Evolutionary conservation across 2,329 filamentous ascomycete genomes (phyloP).

Genomic region (Aureobasidium uvarum): DNA sequence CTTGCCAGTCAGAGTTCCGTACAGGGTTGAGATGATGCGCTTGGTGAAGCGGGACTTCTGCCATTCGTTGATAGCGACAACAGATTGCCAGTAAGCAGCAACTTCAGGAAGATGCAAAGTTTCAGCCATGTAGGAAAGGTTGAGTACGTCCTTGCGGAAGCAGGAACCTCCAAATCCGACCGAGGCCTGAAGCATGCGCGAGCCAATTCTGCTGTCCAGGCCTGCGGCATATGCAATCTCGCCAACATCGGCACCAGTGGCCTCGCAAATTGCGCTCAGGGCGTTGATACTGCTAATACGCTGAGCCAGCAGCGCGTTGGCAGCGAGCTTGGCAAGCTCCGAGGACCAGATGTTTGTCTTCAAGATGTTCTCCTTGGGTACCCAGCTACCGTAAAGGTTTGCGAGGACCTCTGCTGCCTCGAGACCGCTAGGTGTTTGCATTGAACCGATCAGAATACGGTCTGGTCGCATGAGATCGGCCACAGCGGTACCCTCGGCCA

Average conservation of each 20-base stretch:
- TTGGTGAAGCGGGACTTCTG: constrained; percentile 67
- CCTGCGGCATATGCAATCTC: constrained; percentile 68
- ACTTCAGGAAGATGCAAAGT: constrained; percentile 68
- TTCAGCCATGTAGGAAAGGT: constrained; percentile 70
- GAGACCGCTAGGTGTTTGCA: constrained; percentile 58
- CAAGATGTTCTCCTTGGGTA: constrained; percentile 64
- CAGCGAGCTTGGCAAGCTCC: constrained; percentile 74
- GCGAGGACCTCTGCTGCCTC: constrained; percentile 63
- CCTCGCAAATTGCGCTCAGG: constrained; percentile 75
- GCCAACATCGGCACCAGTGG: constrained; percentile 70
- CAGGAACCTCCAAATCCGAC: constrained; percentile 78
- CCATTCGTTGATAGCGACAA: constrained; percentile 74
- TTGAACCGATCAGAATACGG: constrained; percentile 71
- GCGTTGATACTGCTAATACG: constrained; percentile 79
- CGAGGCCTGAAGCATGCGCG: constrained; percentile 69
- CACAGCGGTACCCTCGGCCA: constrained; percentile 74
- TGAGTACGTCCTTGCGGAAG: constrained; percentile 78
- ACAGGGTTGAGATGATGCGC: constrained; percentile 64
- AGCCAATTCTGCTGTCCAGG: constrained; percentile 66
- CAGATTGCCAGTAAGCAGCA: constrained; percentile 70
- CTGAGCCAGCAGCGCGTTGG: constrained; percentile 78
- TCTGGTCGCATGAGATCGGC: constrained; percentile 68
- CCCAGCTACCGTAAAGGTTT: constrained; percentile 68
- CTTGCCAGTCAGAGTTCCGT: constrained; percentile 67
- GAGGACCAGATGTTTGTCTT: constrained; percentile 74